Evolutionary conservation across 208 protist species (phyloP), one percentile per base, ranked within the genome.

Genomic region (Willaertia magna): DNA sequence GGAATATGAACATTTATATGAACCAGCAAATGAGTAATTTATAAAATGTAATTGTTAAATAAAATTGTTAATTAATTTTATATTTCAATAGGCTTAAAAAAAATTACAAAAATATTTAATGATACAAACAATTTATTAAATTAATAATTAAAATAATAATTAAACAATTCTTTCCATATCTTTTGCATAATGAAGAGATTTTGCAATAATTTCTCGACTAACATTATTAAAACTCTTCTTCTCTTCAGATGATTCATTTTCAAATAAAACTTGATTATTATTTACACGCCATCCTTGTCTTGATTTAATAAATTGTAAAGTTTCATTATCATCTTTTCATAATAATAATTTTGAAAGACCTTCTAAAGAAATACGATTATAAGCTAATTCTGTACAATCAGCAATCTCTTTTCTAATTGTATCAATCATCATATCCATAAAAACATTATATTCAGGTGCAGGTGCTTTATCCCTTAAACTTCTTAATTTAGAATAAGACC

Each of bases 401-500:
- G 93, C 94, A 84, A 97, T 94, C 85, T 96, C 94, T 51, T 93
- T 90, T 20, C 95, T 92, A 82, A 96, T 94, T 22, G 94, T 96
- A 51, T 89, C 88, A 85, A 95, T 91, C 14, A 97, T 89, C 89
- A 96, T 92, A 83, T 95, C 91, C 85, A 96, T 94, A 49, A 97
- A 89, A 42, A 93, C 91, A 42, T 95, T 84, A 88, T 95, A 97
- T 88, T 96, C 93, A 51, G 93, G 95, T 44, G 91, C 94, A 44
- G 95, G 95, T 46, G 92, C 95, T 81, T 95, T 92, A 67, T 91
- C 90, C 49, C 93, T 91, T 2, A 93, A 92, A 59, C 90, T 93
- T 74, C 96, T 92, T 26, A 97, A 89, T 85, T 96, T 96, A 88
- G 95, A 93, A 90, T 97, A 97, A 86, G 93, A 96, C 3, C 94